Percentiles rank a stretch among this genome's conserved stretches.
Conservation (phyloP, 202 grass and related monocot species). For the Zizania palustris region DNA sequence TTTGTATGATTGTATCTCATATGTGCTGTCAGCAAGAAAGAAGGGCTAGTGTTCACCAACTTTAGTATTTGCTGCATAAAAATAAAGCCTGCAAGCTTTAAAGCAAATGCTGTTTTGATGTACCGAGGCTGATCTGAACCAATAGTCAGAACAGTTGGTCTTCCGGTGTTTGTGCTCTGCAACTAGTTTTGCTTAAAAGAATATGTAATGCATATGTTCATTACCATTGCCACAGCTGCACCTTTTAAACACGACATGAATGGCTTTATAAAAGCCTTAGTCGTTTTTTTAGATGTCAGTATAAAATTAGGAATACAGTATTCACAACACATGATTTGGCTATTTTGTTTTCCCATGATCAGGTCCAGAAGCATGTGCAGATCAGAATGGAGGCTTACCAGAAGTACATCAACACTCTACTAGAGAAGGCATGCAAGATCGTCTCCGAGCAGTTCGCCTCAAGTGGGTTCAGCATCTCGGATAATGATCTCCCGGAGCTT, state of each 20-base stretch:
- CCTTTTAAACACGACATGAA: background rate
- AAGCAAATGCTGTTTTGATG: background rate
- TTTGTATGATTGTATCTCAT: background rate
- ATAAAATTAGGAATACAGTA: background rate
- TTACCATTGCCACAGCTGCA: background rate
- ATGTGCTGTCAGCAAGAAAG: conserved; percentile 18
- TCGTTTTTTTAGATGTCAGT: background rate
- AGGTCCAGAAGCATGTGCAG: conserved; percentile 97
- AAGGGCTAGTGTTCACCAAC: background rate
- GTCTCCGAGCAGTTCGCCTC: conserved; percentile 86
- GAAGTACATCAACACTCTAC: conserved; percentile 83
- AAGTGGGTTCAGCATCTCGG: conserved; percentile 55
- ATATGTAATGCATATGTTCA: conserved; percentile 9
- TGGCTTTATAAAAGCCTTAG: background rate
- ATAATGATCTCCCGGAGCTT: conserved; percentile 56
- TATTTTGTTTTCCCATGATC: conserved; percentile 14
- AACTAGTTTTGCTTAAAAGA: background rate
- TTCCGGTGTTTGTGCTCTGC: conserved; percentile 1
- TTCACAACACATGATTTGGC: conserved; percentile 6
- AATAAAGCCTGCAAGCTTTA: background rate
- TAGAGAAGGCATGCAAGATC: conserved; percentile 90
- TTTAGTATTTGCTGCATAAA: conserved; percentile 26
- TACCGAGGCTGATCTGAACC: background rate
- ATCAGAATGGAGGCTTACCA: conserved; percentile 92
- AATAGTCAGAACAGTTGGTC: background rate